Base-by-base conservation (phyloP, 2,329 filamentous ascomycete species). In the Pseudophaeomoniella oleicola region DNA sequence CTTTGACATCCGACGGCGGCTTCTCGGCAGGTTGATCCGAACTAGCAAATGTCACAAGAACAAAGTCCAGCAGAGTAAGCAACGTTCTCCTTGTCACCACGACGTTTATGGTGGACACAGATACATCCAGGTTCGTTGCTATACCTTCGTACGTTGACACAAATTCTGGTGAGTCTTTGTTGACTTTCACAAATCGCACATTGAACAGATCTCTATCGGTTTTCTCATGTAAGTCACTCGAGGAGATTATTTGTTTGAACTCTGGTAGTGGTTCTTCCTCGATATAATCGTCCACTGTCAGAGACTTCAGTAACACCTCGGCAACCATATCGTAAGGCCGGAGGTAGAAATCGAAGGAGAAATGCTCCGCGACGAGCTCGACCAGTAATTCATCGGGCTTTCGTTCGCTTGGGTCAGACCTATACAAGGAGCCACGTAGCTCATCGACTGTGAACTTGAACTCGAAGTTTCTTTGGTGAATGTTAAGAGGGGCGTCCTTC, bases 191-290 rank as follows among this genome's bases (percentile, higher is more conserved):
- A 50, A 94, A 93, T 50, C 88, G 94, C 48, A 98, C 71, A 36
- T 79, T 76, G 46, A 98, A 83, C 10, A 98, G 71, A 47, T 92
- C 75, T 42, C 76, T 85, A 41, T 82, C 74, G 42, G 83, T 77
- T 40, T 81, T 74, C 32, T 78, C 59, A 38, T 69, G 63, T 30
- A 68, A 71, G 16, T 80, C 76, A 50, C 93, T 88, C 1, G 90
- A 94, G 0, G 87, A 93, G n/a, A 99, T 75, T 35, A 99, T 92
- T 16, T 88, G 88, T 59, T 90, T 94, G 66, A 99, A 98, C 50
- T 96, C 88, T 5, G 81, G 79, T 0, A 83, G 65, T 0, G 86
- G 78, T 37, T 88, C 81, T 45, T 90, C 68, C 46, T 83, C 88
- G 5, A 99, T 88, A 52, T 96, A 87, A 52, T 99, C 90, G 50